These are phyloP conservation scores for Lentinus brumalis DNA, from an alignment of 768 basidiomycete genomes.

Conservation along the genomic window DNA sequence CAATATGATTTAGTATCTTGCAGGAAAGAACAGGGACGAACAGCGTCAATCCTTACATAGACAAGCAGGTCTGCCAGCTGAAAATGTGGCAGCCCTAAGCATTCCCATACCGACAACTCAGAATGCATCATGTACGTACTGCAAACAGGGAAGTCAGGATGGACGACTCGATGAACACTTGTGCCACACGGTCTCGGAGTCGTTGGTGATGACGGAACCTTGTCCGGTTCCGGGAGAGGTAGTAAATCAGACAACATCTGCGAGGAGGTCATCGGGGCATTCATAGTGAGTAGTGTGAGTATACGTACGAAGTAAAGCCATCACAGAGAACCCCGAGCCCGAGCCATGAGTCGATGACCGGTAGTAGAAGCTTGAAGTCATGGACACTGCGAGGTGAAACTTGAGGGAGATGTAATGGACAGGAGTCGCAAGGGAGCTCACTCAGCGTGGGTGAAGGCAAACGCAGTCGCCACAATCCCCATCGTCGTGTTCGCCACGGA, in stretches of 20 bases:
- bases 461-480: background rate
- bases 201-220: background rate
- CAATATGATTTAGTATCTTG: background rate
- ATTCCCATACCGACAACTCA: background rate
- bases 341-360: slow-evolving; percentile 3
- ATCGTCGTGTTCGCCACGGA: background rate
- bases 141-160: background rate
- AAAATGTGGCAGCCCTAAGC: background rate
- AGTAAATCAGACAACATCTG: background rate
- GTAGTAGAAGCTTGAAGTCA: background rate
- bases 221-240: background rate
- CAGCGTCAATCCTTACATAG: background rate
- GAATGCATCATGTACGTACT: background rate
- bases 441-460: background rate
- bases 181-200: background rate
- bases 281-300: background rate
- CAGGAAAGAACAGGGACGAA: background rate
- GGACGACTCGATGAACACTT: slow-evolving; percentile 2
- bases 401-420: background rate
- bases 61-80: slow-evolving; percentile 3
- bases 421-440: background rate
- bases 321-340: background rate
- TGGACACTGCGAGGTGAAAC: background rate
- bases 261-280: background rate
- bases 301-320: background rate